Evolutionary conservation across 495 filamentous ascomycete species (phyloP).

Genomic region (Beverwykella pulmonaria): DNA sequence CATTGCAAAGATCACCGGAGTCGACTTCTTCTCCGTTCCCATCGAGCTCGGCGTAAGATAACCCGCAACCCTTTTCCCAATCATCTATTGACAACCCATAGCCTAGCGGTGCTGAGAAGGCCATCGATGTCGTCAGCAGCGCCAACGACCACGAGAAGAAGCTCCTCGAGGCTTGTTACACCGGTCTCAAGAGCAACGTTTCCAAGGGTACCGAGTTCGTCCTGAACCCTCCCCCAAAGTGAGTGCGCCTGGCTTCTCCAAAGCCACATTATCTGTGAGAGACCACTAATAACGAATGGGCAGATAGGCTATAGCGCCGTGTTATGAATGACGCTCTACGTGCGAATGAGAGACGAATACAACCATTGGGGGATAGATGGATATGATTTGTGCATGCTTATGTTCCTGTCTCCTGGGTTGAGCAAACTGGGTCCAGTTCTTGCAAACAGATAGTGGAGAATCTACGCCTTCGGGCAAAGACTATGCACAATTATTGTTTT

Average conservation of each 20-base stretch:
- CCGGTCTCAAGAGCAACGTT: conserved; percentile 87
- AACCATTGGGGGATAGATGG: background rate
- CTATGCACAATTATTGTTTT: background rate
- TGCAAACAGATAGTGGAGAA: background rate
- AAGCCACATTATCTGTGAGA: background rate
- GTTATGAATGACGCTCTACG: conserved; percentile 4
- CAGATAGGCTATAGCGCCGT: conserved; percentile 33
- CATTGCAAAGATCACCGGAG: conserved; percentile 76
- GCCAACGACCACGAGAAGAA: conserved; percentile 82
- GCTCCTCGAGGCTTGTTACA: conserved; percentile 72
- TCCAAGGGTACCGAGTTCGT: conserved; percentile 88
- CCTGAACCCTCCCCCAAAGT: conserved; percentile 67
- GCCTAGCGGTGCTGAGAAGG: conserved; percentile 81
- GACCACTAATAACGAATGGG: conserved; percentile 31
- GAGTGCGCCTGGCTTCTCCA: conserved; percentile 2
- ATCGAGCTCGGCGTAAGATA: conserved; percentile 87
- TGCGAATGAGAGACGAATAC: background rate
- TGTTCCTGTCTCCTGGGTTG: background rate
- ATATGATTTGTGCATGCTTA: conserved; percentile 3
- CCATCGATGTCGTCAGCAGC: conserved; percentile 70
- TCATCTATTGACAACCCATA: conserved; percentile 42
- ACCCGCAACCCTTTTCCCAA: background rate
- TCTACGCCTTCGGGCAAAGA: background rate
- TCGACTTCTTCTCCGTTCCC: conserved; percentile 94
- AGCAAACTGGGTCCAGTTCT: background rate